Conservation (phyloP, 208 protist genomes). For the Lotmaria passim region DNA sequence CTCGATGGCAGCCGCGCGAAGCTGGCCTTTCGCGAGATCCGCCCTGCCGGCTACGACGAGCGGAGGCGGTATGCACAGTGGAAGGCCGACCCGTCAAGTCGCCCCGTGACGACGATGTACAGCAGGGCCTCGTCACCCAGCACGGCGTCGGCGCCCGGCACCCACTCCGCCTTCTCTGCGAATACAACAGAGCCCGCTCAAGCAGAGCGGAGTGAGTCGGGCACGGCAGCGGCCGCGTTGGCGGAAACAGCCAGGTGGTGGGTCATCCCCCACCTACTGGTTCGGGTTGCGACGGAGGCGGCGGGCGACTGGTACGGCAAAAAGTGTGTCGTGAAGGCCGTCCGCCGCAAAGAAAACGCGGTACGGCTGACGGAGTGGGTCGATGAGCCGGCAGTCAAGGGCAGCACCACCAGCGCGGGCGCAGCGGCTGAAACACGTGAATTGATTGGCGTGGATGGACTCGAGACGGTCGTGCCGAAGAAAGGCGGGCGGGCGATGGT, state of each 20-base stretch:
- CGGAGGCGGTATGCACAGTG: slow-evolving; percentile 56
- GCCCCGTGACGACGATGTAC: slow-evolving; percentile 47
- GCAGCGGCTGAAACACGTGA: slow-evolving; percentile 47
- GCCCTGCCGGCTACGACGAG: slow-evolving; percentile 81
- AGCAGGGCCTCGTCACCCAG: slow-evolving; percentile 26
- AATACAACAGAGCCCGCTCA: neutral
- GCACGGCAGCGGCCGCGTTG: neutral
- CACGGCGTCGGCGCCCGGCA: neutral
- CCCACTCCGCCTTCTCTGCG: neutral
- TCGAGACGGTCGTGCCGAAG: slow-evolving; percentile 82
- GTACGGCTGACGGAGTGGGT: slow-evolving; percentile 52
- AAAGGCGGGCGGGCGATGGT: slow-evolving; percentile 65
- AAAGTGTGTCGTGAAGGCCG: slow-evolving; percentile 66
- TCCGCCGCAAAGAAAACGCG: slow-evolving; percentile 50
- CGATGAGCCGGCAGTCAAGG: neutral
- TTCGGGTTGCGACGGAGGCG: slow-evolving; percentile 67
- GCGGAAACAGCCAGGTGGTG: slow-evolving; percentile 51
- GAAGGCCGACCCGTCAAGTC: slow-evolving; percentile 72
- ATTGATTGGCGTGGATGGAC: slow-evolving; percentile 54
- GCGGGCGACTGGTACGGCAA: slow-evolving; percentile 67
- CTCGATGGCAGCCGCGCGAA: slow-evolving; percentile 67
- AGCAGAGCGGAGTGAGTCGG: neutral
- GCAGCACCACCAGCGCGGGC: neutral
- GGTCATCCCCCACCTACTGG: slow-evolving; percentile 72
- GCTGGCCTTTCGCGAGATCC: slow-evolving; percentile 56